A percentile compares a stretch with the other conserved stretches of the same genome.
phyloP scores from a whole-genome alignment of 2,329 filamentous ascomycete genomes.

The Triangularia verruculosa region DNA sequence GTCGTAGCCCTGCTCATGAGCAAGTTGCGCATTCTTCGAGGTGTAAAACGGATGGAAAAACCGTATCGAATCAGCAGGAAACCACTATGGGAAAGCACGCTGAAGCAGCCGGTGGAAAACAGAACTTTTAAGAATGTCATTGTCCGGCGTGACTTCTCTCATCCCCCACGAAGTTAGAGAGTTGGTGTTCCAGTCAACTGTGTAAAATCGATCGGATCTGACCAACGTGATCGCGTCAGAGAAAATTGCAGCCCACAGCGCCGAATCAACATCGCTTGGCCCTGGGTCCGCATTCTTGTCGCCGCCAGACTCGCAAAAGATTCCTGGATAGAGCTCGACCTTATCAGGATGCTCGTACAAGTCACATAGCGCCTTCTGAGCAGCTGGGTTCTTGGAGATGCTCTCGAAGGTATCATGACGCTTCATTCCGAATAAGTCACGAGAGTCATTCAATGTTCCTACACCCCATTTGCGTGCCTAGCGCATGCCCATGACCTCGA shows the following conservation, averaged over 20 bases:
- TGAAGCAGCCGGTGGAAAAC: conserved; percentile 47
- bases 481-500: conserved; percentile 61
- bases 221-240: conserved; percentile 60
- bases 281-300: conserved; percentile 48
- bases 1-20: no score
- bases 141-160: conserved; percentile 39
- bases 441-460: conserved; percentile 62
- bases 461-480: conserved; percentile 61
- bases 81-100: conserved; percentile 44
- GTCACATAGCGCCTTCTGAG: conserved; percentile 53
- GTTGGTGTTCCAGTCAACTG: conserved; percentile 43
- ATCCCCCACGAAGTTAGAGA: conserved; percentile 45
- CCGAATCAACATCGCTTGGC: conserved; percentile 52
- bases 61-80: conserved; percentile 41
- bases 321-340: conserved; percentile 67
- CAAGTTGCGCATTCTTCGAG: not conserved
- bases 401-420: conserved; percentile 55
- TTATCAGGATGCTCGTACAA: conserved; percentile 63
- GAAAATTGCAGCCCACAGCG: conserved; percentile 54
- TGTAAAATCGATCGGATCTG: conserved; percentile 58
- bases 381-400: conserved; percentile 56
- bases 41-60: conserved; percentile 46
- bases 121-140: conserved; percentile 40
- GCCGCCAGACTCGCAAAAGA: conserved; percentile 60
- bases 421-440: conserved; percentile 59